Percentiles rank a stretch among this genome's conserved stretches.
These are phyloP conservation scores for Veloboletus limbatus DNA, from an alignment of 1,284 basidiomycete genomes.

Conservation along the genomic window DNA sequence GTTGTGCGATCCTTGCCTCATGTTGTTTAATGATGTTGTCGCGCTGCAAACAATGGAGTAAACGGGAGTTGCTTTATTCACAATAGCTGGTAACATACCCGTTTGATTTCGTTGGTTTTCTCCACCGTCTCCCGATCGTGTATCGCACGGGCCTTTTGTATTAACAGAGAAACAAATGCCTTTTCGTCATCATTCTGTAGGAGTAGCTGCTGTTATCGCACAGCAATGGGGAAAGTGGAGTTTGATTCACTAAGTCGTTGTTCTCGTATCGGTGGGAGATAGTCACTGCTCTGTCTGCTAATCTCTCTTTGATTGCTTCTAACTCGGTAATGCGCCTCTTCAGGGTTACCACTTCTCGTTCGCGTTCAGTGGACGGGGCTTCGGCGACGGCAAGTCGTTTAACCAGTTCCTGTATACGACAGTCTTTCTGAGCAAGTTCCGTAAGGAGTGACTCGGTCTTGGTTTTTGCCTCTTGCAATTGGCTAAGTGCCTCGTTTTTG, in stretches of 20 bases:
- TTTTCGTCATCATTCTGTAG: constrained; percentile 47
- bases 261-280: constrained; percentile 39
- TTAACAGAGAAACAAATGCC: constrained; percentile 42
- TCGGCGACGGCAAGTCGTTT: constrained; percentile 24
- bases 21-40: constrained; percentile 43
- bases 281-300: constrained; percentile 26
- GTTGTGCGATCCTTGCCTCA: constrained; percentile 37
- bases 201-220: constrained; percentile 7
- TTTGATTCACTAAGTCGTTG: constrained; percentile 41
- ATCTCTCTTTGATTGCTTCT: constrained; percentile 27
- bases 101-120: constrained; percentile 52
- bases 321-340: constrained; percentile 29
- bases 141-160: constrained; percentile 40
- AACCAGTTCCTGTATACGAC: constrained; percentile 21
- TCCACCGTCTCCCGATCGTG: constrained; percentile 49
- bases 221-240: constrained; percentile 7
- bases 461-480: constrained; percentile 19
- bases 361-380: constrained; percentile 17
- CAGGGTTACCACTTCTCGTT: constrained; percentile 27
- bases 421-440: constrained; percentile 25
- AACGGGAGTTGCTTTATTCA: constrained; percentile 3
- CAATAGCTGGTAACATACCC: constrained; percentile 32
- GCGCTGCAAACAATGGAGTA: constrained; percentile 34
- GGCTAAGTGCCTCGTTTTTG: constrained; percentile 21
- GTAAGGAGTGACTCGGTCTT: constrained; percentile 21